These are phyloP conservation scores for Xylaria longipes DNA, from an alignment of 495 filamentous ascomycete species.

Conservation along the genomic window DNA sequence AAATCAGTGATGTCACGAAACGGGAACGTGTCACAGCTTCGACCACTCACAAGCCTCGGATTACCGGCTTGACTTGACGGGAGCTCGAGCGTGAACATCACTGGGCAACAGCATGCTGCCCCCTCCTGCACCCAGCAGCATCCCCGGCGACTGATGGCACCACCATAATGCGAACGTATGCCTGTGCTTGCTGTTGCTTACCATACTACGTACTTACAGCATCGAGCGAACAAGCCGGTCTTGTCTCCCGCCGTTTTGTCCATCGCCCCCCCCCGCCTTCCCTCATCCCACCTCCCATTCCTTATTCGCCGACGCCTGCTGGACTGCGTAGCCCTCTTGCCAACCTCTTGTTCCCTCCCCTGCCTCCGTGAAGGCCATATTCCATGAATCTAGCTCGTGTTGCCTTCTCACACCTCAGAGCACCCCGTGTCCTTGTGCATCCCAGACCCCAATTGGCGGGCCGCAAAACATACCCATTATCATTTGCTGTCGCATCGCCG, in stretches of 20 bases:
- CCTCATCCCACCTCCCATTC: not conserved
- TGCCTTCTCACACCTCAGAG: constrained; percentile 24
- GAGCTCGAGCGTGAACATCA: not conserved
- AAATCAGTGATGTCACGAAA: constrained; percentile 18
- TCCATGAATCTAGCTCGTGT: constrained; percentile 38
- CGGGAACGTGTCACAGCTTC: constrained; percentile 20
- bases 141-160: constrained; percentile 2
- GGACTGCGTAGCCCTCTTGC: not conserved
- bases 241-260: not conserved
- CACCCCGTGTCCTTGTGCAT: constrained; percentile 23
- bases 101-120: not conserved
- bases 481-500: constrained; percentile 13
- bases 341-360: not conserved
- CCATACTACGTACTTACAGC: not conserved
- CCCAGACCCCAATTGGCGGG: constrained; percentile 14
- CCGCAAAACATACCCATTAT: not conserved
- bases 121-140: not conserved
- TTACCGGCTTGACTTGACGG: constrained; percentile 33
- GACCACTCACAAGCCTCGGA: constrained; percentile 35
- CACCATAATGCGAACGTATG: constrained; percentile 4
- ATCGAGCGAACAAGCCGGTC: not conserved
- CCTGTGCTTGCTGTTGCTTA: not conserved
- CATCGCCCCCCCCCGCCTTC: not conserved
- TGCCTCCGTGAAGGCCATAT: not conserved
- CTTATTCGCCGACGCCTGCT: not conserved